A percentile compares a stretch with the other conserved stretches of the same genome.
phyloP scores from a whole-genome alignment of 2,329 filamentous ascomycete genomes.

The Aspergillus sp. region DNA sequence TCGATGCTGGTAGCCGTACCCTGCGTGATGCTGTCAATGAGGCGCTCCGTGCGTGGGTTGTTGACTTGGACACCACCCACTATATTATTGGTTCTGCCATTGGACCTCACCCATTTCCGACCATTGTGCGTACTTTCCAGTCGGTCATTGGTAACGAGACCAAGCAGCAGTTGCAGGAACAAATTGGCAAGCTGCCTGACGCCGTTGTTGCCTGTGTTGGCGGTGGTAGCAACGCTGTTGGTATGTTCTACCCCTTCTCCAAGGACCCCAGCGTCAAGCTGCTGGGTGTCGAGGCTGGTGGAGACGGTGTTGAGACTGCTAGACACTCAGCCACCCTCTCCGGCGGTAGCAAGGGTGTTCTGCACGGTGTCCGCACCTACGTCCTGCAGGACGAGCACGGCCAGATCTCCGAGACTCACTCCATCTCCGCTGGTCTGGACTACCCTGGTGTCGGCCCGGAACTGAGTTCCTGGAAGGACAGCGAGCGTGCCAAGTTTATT shows the following conservation, averaged over 20 bases:
- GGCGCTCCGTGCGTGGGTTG: conserved; percentile 88
- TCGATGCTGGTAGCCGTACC: conserved; percentile 81
- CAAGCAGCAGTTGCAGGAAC: conserved; percentile 79
- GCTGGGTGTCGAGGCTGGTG: conserved; percentile 89
- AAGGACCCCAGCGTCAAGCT: conserved; percentile 79
- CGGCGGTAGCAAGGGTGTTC: conserved; percentile 80
- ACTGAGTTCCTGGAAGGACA: conserved; percentile 88
- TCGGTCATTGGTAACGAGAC: conserved; percentile 94
- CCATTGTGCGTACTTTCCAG: conserved; percentile 95
- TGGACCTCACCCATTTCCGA: conserved; percentile 94
- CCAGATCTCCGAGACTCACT: conserved; percentile 92
- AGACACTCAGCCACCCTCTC: conserved; percentile 84
- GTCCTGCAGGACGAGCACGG: conserved; percentile 88
- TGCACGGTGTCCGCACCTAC: conserved; percentile 94
- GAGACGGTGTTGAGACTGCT: conserved; percentile 79
- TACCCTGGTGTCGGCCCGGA: conserved; percentile 97
- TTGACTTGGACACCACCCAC: conserved; percentile 86
- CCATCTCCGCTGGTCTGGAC: conserved; percentile 90
- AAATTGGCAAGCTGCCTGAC: conserved; percentile 83
- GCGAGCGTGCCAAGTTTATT: conserved; percentile 74
- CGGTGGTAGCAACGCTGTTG: conserved; percentile 87
- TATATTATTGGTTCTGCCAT: conserved; percentile 98
- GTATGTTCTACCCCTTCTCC: conserved; percentile 97
- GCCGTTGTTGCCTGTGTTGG: conserved; percentile 95
- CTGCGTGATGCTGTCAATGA: conserved; percentile 90